phyloP scores from a whole-genome alignment of 164 flowering plant genomes.

The Saururus chinensis region DNA sequence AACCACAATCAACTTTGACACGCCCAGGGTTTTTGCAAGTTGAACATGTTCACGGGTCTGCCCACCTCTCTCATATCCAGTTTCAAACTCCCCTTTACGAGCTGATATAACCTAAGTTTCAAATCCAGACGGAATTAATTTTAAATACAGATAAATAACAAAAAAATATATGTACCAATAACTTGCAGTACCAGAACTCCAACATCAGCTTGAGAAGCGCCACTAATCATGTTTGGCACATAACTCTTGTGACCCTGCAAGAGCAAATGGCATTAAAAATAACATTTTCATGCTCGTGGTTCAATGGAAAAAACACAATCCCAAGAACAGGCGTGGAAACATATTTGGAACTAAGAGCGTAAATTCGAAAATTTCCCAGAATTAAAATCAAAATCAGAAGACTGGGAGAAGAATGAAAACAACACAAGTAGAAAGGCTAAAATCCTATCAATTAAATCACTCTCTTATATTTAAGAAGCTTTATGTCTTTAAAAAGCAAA shows the following conservation, averaged over 20 bases:
- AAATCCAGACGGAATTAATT: background rate
- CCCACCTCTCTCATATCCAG: slow-evolving; percentile 98
- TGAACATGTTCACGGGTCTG: slow-evolving; percentile 99
- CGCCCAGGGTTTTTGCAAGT: slow-evolving; percentile 98
- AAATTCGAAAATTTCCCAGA: too few species aligned
- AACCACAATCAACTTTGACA: slow-evolving; percentile 83
- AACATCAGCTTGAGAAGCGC: slow-evolving; percentile 97
- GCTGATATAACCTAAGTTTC: slow-evolving; percentile 82
- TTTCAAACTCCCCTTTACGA: slow-evolving; percentile 98
- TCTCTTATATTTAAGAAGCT: too few species aligned
- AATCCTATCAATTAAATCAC: too few species aligned
- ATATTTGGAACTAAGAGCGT: too few species aligned
- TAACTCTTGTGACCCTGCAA: slow-evolving; percentile 97
- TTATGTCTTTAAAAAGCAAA: too few species aligned
- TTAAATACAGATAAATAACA: background rate
- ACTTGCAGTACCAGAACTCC: slow-evolving; percentile 66
- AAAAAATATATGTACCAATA: background rate
- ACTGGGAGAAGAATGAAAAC: background rate
- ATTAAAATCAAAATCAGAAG: background rate
- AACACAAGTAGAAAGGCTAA: too few species aligned
- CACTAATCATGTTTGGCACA: slow-evolving; percentile 99
- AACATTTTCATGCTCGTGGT: too few species aligned
- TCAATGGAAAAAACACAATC: too few species aligned
- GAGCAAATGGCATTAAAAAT: background rate
- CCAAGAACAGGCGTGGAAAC: too few species aligned